A percentile compares a stretch with the other conserved stretches of the same genome.
phyloP scores from a whole-genome alignment of 306 rosid genomes.

The Clitoria ternatea region DNA sequence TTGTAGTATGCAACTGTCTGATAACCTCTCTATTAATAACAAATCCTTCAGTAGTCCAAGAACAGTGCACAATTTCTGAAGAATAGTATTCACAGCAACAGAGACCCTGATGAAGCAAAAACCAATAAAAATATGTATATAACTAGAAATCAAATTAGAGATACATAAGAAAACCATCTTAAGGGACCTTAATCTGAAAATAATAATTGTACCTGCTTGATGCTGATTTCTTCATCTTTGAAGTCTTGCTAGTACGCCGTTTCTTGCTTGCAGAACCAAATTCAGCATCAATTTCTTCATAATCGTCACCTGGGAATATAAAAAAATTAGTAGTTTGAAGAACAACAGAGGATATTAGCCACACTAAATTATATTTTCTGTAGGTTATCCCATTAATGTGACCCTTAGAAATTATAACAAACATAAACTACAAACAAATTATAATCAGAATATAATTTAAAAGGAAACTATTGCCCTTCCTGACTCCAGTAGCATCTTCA shows the following conservation, averaged over 20 bases:
- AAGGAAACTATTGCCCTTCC: not conserved
- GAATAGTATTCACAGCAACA: slow-evolving; percentile 70
- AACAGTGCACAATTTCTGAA: slow-evolving; percentile 95
- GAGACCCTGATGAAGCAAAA: slow-evolving; percentile 63
- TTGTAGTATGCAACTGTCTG: slow-evolving; percentile 95
- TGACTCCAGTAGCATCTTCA: not conserved
- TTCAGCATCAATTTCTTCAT: slow-evolving; percentile 69
- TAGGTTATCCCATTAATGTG: not conserved
- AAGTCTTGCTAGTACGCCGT: slow-evolving; percentile 66
- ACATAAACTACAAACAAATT: not conserved
- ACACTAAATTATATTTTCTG: not conserved
- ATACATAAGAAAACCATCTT: slow-evolving; percentile 10
- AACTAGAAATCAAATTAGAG: slow-evolving; percentile 3
- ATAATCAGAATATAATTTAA: not conserved
- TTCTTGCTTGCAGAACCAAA: slow-evolving; percentile 82
- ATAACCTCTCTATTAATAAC: slow-evolving; percentile 82
- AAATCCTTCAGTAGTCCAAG: slow-evolving; percentile 88
- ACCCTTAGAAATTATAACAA: slow-evolving; percentile 7
- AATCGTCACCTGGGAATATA: slow-evolving; percentile 60
- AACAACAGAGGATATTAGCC: slow-evolving; percentile 23
- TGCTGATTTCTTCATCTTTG: slow-evolving; percentile 61
- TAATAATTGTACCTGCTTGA: slow-evolving; percentile 60
- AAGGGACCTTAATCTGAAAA: slow-evolving; percentile 9
- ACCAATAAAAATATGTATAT: slow-evolving; percentile 25
- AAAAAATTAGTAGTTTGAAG: slow-evolving; percentile 5